phyloP scores from a whole-genome alignment of 805 yeast genomes.

The Wickerhamiella azymoides region DNA sequence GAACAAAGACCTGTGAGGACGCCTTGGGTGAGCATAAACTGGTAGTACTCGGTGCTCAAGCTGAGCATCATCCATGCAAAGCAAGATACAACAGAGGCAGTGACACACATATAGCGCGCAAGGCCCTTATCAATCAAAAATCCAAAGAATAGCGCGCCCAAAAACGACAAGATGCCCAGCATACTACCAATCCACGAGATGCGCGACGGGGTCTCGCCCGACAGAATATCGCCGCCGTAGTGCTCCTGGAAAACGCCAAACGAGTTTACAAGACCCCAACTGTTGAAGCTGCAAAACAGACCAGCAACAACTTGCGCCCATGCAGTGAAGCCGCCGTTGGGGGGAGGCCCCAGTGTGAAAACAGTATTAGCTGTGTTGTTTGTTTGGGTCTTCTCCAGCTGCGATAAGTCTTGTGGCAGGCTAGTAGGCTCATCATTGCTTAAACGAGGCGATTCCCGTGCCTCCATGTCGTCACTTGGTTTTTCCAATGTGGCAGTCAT shows the following conservation, averaged over 20 bases:
- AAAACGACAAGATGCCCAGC: conserved; percentile 12
- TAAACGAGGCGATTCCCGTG: neutral
- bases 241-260: conserved; percentile 20
- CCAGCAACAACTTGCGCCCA: conserved; percentile 20
- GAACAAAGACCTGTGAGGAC: conserved; percentile 34
- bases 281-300: conserved; percentile 15
- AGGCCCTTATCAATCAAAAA: conserved; percentile 22
- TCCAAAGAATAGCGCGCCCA: conserved; percentile 21
- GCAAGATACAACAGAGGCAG: conserved; percentile 18
- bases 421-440: neutral
- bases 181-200: conserved; percentile 19
- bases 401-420: neutral
- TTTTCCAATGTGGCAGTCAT: neutral
- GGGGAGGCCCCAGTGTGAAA: conserved; percentile 14
- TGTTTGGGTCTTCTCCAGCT: neutral
- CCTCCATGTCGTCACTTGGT: neutral
- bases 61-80: conserved; percentile 23
- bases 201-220: conserved; percentile 12
- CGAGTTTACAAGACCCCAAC: conserved; percentile 20
- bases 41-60: conserved; percentile 32
- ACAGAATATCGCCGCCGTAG: conserved; percentile 8
- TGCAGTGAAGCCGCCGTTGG: conserved; percentile 19
- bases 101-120: conserved; percentile 17
- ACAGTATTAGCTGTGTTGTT: neutral
- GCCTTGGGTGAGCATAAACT: conserved; percentile 41